Conservation (phyloP, 1,284 basidiomycete genomes). For the Trichosporon ovoides region DNA sequence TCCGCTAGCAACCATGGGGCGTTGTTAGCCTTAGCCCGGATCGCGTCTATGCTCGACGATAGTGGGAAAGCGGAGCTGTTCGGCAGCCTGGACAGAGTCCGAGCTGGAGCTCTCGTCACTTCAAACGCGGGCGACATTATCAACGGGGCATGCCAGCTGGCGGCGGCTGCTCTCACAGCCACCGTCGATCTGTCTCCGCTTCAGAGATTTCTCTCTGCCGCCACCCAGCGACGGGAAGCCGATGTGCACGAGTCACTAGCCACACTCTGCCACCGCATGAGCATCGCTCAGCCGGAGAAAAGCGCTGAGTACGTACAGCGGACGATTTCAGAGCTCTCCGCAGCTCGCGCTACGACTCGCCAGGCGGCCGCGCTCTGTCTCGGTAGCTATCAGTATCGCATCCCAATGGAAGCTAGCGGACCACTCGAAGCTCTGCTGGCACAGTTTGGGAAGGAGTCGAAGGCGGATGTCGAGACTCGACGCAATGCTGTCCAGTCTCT, state of each 20-base stretch:
- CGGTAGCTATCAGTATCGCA: slow-evolving; percentile 63
- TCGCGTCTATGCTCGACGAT: slow-evolving; percentile 53
- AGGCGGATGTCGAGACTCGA: slow-evolving; percentile 46
- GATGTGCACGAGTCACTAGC: slow-evolving; percentile 71
- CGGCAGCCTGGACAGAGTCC: slow-evolving; percentile 52
- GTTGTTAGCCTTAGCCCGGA: slow-evolving; percentile 66
- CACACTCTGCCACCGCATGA: slow-evolving; percentile 60
- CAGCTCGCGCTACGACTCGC: slow-evolving; percentile 54
- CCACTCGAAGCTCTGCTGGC: slow-evolving; percentile 26
- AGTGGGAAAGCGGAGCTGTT: slow-evolving; percentile 38
- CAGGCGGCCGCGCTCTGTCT: slow-evolving; percentile 74
- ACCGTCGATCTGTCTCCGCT: slow-evolving; percentile 19
- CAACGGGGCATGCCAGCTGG: slow-evolving; percentile 65
- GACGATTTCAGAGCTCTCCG: slow-evolving; percentile 62
- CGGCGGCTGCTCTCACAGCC: slow-evolving; percentile 60
- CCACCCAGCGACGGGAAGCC: slow-evolving; percentile 62
- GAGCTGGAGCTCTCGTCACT: slow-evolving; percentile 56
- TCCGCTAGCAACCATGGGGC: slow-evolving; percentile 71
- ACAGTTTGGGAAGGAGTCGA: slow-evolving; percentile 16
- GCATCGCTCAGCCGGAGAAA: slow-evolving; percentile 50
- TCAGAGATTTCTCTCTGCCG: slow-evolving; percentile 55
- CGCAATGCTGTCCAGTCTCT: slow-evolving; percentile 36
- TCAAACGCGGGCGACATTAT: slow-evolving; percentile 70
- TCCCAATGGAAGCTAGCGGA: slow-evolving; percentile 31
- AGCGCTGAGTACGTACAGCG: slow-evolving; percentile 49